phyloP scores from a whole-genome alignment of 2,329 filamentous ascomycete species.

The Arthrinium puccinioides region DNA sequence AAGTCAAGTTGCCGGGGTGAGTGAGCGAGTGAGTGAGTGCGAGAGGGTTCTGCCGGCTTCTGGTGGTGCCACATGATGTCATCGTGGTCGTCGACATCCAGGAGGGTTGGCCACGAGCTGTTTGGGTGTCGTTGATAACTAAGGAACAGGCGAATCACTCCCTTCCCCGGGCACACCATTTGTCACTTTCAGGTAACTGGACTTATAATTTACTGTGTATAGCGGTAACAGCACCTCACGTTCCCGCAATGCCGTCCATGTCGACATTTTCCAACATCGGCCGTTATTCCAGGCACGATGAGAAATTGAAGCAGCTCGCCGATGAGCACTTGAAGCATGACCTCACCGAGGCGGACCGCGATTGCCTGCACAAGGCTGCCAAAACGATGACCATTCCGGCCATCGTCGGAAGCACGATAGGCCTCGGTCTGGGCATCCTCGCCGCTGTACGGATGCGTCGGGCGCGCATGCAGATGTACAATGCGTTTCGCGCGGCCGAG shows the following conservation, averaged over 20 bases:
- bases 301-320: constrained; percentile 46
- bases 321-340: constrained; percentile 53
- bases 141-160: too few species aligned
- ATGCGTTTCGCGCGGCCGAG: constrained; percentile 52
- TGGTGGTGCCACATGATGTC: too few species aligned
- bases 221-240: not conserved
- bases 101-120: too few species aligned
- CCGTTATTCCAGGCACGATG: constrained; percentile 29
- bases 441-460: constrained; percentile 49
- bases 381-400: constrained; percentile 46
- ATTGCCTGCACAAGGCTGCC: constrained; percentile 47
- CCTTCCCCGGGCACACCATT: too few species aligned
- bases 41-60: too few species aligned
- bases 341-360: constrained; percentile 45
- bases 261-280: constrained; percentile 25
- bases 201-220: too few species aligned
- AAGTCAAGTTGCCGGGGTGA: too few species aligned
- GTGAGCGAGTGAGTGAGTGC: too few species aligned
- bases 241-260: not conserved
- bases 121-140: too few species aligned
- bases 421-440: constrained; percentile 51
- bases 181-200: too few species aligned
- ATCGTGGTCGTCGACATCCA: too few species aligned
- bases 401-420: constrained; percentile 50
- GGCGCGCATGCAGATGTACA: constrained; percentile 51